A percentile compares a stretch with the other conserved stretches of the same genome.
Evolutionary conservation across 2,329 filamentous ascomycete species (phyloP).

Genomic region (Cladobotryum mycophilum): DNA sequence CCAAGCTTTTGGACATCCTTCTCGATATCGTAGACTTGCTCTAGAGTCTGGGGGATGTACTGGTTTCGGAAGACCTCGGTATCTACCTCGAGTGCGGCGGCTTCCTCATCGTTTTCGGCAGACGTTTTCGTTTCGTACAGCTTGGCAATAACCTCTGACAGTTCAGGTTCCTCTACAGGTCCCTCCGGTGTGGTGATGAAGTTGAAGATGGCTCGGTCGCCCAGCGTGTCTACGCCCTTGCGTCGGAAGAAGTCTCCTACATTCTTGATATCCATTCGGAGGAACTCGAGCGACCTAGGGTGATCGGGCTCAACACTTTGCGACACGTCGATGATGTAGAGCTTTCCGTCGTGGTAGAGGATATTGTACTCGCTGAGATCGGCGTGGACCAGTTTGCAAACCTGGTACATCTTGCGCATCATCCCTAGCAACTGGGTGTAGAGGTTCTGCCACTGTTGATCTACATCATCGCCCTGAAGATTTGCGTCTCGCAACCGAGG

Average conservation of each 20-base stretch:
- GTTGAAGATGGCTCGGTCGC: slow-evolving; percentile 73
- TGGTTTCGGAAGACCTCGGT: slow-evolving; percentile 92
- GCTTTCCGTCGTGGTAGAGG: slow-evolving; percentile 72
- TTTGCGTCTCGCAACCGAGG: slow-evolving; percentile 84
- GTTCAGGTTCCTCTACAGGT: slow-evolving; percentile 52
- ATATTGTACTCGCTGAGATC: slow-evolving; percentile 99
- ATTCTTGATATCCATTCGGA: slow-evolving; percentile 99
- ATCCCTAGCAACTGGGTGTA: slow-evolving; percentile 81
- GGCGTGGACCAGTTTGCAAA: slow-evolving; percentile 86
- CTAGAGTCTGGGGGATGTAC: slow-evolving; percentile 91
- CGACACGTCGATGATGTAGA: slow-evolving; percentile 96
- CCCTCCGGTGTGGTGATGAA: slow-evolving; percentile 67
- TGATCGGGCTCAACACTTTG: slow-evolving; percentile 97
- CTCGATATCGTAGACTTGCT: slow-evolving; percentile 95
- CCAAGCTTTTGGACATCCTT: slow-evolving; percentile 76
- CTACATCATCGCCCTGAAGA: slow-evolving; percentile 60
- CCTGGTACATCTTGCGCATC: slow-evolving; percentile 91
- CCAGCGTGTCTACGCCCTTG: slow-evolving; percentile 73
- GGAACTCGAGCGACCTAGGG: slow-evolving; percentile 82
- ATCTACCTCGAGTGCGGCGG: slow-evolving; percentile 64
- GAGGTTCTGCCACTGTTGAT: slow-evolving; percentile 66
- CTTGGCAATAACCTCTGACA: slow-evolving; percentile 57
- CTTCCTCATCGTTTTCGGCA: slow-evolving; percentile 44
- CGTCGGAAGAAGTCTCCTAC: slow-evolving; percentile 86
- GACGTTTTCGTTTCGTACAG: slow-evolving; percentile 55